Percentiles rank a stretch among this genome's conserved stretches.
These are phyloP conservation scores for Pestalotiopsis sp. DNA, from an alignment of 2,329 filamentous ascomycete genomes.

Conservation along the genomic window DNA sequence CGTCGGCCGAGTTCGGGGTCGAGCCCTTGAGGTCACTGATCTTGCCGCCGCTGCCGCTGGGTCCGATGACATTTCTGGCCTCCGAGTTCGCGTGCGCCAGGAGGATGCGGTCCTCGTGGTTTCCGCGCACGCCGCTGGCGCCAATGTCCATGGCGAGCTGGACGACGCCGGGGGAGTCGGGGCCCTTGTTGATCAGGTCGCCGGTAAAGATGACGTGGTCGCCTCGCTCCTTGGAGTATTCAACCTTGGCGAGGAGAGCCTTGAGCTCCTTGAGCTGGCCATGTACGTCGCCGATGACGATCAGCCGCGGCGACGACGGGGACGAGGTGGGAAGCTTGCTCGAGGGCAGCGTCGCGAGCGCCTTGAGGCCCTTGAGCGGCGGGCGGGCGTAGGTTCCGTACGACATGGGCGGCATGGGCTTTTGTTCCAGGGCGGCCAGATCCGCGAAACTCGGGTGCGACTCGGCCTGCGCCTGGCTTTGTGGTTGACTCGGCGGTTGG, in stretches of 20 bases:
- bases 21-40: slow-evolving; percentile 8
- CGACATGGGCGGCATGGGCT: slow-evolving; percentile 11
- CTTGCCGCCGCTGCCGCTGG: slow-evolving; percentile 16
- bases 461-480: background rate
- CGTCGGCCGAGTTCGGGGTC: slow-evolving; percentile 20
- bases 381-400: slow-evolving; percentile 21
- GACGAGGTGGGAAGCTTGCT: slow-evolving; percentile 24
- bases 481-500: background rate
- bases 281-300: slow-evolving; percentile 91
- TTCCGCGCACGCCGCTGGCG: slow-evolving; percentile 84
- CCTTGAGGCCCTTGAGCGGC: slow-evolving; percentile 27
- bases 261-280: slow-evolving; percentile 74
- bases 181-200: slow-evolving; percentile 84
- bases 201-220: slow-evolving; percentile 80
- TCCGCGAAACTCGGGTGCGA: background rate
- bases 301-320: slow-evolving; percentile 57
- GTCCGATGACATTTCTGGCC: slow-evolving; percentile 29
- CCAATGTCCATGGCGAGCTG: slow-evolving; percentile 71
- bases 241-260: slow-evolving; percentile 66
- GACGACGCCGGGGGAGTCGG: slow-evolving; percentile 78
- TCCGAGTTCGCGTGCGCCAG: slow-evolving; percentile 53
- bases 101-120: slow-evolving; percentile 89
- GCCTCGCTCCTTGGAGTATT: slow-evolving; percentile 55
- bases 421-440: slow-evolving; percentile 1
- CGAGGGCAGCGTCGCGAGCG: slow-evolving; percentile 31